A percentile compares a stretch with the other conserved stretches of the same genome.
phyloP scores from a whole-genome alignment of 192 early-diverging fungal species.

The Mycoemilia scoparia region DNA sequence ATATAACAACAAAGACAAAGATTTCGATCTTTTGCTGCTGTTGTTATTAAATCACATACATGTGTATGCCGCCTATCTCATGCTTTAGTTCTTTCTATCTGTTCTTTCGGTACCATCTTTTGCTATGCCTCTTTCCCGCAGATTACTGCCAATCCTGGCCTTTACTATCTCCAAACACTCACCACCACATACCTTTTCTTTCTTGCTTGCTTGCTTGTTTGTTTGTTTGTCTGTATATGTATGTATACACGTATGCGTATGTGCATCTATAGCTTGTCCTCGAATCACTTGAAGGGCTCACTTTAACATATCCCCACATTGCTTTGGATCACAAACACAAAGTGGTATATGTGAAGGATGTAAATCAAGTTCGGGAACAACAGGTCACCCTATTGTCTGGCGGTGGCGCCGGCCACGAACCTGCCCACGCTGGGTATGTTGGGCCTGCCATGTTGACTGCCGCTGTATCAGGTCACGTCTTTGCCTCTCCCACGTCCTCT shows the following conservation, averaged over 20 bases:
- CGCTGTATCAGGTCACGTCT: conserved; percentile 66
- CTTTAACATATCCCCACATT: conserved; percentile 37
- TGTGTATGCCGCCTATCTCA: too few relatives aligned
- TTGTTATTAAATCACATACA: too few relatives aligned
- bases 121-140: too few relatives aligned
- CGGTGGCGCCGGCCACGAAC: conserved; percentile 75
- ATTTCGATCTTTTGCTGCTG: too few relatives aligned
- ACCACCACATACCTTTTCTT: too few relatives aligned
- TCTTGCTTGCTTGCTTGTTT: too few relatives aligned
- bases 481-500: conserved; percentile 65
- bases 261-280: conserved; percentile 26
- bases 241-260: not conserved
- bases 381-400: conserved; percentile 68
- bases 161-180: too few relatives aligned
- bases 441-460: conserved; percentile 55
- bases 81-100: too few relatives aligned
- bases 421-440: conserved; percentile 61
- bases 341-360: conserved; percentile 41
- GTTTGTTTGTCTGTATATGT: not conserved
- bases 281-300: conserved; percentile 39
- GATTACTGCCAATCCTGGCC: too few relatives aligned
- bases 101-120: too few relatives aligned
- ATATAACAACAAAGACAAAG: too few relatives aligned
- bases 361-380: conserved; percentile 24
- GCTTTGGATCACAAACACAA: conserved; percentile 37